phyloP scores from a whole-genome alignment of 177 flowering plant genomes.

The Vitis hybrid region DNA sequence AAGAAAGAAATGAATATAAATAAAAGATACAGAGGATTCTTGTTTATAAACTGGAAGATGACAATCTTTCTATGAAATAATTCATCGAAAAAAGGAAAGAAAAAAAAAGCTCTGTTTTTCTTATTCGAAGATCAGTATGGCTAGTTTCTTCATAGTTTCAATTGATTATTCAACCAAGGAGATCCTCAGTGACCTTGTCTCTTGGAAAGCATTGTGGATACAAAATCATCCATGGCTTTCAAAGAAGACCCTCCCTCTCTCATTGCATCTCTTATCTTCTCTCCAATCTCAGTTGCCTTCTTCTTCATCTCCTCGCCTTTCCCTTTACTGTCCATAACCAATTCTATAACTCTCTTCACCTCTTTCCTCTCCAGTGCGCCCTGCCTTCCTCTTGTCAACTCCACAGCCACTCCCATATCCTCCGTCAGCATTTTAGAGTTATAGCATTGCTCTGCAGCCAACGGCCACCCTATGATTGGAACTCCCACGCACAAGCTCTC shows the following conservation, averaged over 20 bases:
- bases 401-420: slow-evolving; percentile 46
- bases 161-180: no score
- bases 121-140: no score
- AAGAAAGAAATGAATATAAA: no score
- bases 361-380: slow-evolving; percentile 17
- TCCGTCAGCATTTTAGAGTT: slow-evolving; percentile 52
- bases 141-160: no score
- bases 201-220: background rate
- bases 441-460: slow-evolving; percentile 51
- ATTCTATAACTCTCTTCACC: slow-evolving; percentile 34
- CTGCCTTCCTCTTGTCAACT: slow-evolving; percentile 32
- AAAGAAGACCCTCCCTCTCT: slow-evolving; percentile 39
- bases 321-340: slow-evolving; percentile 30
- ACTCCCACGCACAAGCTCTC: slow-evolving; percentile 51
- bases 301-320: slow-evolving; percentile 38
- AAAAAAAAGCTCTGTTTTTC: no score
- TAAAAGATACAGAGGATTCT: no score
- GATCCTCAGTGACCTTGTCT: no score
- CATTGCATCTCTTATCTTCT: slow-evolving; percentile 23
- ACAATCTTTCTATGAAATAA: no score
- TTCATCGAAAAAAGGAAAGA: no score
- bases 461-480: slow-evolving; percentile 53
- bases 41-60: no score
- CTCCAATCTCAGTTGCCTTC: slow-evolving; percentile 30
- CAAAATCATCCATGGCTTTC: slow-evolving; percentile 40